Base-by-base conservation (phyloP, 306 rosid species). In the Cicer cuneatum region DNA sequence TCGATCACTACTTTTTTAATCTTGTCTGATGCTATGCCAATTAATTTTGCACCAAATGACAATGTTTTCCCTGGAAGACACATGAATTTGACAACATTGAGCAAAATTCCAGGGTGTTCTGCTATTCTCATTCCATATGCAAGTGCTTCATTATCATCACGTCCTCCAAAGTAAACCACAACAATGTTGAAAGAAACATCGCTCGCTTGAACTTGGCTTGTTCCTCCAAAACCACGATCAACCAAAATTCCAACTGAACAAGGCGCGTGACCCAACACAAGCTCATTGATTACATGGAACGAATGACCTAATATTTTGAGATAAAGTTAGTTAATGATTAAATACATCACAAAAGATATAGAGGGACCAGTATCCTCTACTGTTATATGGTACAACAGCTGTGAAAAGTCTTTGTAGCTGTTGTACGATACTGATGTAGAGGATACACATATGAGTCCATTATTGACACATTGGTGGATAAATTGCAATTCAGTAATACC, bases 141-240 rank as follows among this genome's bases (percentile, higher is more conserved):
- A 2, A 90, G 84, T 0, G 96, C 91, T 57, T 90, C 96, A 1
- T 90, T 82, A 52, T 86, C 89, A 10, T 90, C 96, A 1, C 74
- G 65, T 16, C 96, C 96, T 7, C 96, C 91, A 10, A 86, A 90
- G 69, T 77, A 90, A 0, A 88, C 80, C 6, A 88, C 84, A 5
- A 78, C 56, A 0, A 85, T 66, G 1, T 51, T 56, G 8, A 77
- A 90, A 0, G 88, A 81, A 9, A 90, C 78, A 1, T 90, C 91
- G 40, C 91, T 83, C 1, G 96, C 87, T 2, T 86, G 87, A 18
- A 90, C 92, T 63, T 90, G 96, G 4, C 88, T 76, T 5, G 91
- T 82, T 1, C 96, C 96, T 16, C 91, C 93, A 1, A 90, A 81
- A 5, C 93, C 91, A 0, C 96, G 80, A 51, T 90, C 96, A 8